Evolutionary conservation across 129 eudicot genomes (phyloP).

Genomic region (Artemisia annua): DNA sequence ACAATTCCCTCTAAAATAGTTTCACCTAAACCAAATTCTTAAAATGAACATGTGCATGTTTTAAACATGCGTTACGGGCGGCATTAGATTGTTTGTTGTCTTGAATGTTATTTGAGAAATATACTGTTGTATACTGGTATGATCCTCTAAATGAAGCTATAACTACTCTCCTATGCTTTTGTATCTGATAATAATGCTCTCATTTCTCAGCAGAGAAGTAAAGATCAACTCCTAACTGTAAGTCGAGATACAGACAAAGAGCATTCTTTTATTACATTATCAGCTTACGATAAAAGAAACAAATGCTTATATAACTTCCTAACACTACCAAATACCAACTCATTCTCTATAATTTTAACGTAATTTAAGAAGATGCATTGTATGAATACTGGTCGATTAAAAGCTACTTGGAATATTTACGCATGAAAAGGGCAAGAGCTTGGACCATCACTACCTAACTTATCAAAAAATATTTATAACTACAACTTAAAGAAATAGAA

Average conservation of each 20-base stretch:
- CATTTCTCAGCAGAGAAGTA: background rate
- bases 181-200: background rate
- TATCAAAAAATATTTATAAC: background rate
- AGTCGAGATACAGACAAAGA: too few relatives aligned
- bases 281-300: background rate
- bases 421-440: slow-evolving; percentile 1
- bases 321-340: slow-evolving; percentile 8
- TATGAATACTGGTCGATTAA: background rate
- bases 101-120: too few relatives aligned
- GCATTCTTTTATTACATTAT: background rate
- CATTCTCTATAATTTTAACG: slow-evolving; percentile 17
- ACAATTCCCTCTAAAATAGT: too few relatives aligned
- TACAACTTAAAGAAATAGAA: background rate
- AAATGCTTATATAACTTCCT: slow-evolving; percentile 3
- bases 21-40: too few relatives aligned
- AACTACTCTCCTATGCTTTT: background rate
- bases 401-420: background rate
- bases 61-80: too few relatives aligned
- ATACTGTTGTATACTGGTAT: background rate
- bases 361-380: background rate
- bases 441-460: background rate
- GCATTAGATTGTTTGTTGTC: too few relatives aligned
- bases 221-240: background rate
- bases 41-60: too few relatives aligned
- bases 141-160: background rate